Evolutionary conservation across 2,329 filamentous ascomycete species (phyloP).

Genomic region (Ascochyta koolunga): DNA sequence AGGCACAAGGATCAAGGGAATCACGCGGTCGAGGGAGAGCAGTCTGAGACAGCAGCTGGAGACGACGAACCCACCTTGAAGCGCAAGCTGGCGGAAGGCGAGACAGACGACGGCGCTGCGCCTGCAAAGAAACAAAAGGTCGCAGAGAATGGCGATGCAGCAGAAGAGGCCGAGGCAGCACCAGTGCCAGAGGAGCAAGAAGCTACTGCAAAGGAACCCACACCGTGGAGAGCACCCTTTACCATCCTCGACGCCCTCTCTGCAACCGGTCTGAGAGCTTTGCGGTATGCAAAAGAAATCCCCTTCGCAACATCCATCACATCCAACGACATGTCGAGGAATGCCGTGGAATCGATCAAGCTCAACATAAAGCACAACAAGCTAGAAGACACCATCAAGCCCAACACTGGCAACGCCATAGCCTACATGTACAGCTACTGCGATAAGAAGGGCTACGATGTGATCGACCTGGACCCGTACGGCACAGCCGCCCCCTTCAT

Average conservation of each 20-base stretch:
- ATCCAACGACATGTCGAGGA: conserved; percentile 84
- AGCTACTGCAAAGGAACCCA: conserved; percentile 12
- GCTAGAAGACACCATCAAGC: conserved; percentile 71
- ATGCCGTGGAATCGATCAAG: conserved; percentile 79
- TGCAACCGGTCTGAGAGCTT: conserved; percentile 86
- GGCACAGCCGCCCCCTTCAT: conserved; percentile 92
- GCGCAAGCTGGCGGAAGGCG: conserved; percentile 30
- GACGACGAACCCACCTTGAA: conserved; percentile 26
- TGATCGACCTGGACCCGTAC: conserved; percentile 96
- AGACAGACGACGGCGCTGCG: conserved; percentile 16
- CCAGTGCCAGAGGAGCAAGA: conserved; percentile 1
- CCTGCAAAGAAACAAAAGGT: conserved; percentile 37
- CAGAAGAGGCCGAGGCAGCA: conserved; percentile 9
- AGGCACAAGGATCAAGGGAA: conserved; percentile 27
- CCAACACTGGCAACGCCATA: conserved; percentile 81
- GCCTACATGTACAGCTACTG: conserved; percentile 85
- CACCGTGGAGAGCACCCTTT: conserved; percentile 35
- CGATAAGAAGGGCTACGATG: conserved; percentile 72
- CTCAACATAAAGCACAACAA: conserved; percentile 85
- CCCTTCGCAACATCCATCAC: conserved; percentile 82
- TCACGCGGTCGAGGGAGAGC: conserved; percentile 8
- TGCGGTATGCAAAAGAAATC: conserved; percentile 91
- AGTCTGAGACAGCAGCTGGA: background rate
- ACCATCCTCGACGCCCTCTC: conserved; percentile 93
- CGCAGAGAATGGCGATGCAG: conserved; percentile 19